phyloP scores from a whole-genome alignment of 495 filamentous ascomycete species.

The Trichoderma virens region DNA sequence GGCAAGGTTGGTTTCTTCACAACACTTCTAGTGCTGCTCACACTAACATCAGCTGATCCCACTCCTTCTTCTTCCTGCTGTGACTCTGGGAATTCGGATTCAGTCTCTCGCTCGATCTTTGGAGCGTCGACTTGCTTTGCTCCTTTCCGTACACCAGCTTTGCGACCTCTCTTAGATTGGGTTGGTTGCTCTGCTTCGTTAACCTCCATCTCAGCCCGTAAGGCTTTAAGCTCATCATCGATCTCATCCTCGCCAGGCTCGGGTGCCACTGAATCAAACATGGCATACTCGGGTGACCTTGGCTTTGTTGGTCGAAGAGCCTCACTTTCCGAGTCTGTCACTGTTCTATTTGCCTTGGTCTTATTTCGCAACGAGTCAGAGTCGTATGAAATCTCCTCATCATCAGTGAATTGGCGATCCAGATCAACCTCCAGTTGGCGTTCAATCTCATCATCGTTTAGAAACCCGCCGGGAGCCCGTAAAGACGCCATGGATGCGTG shows the following conservation, averaged over 20 bases:
- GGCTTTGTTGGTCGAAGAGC: slow-evolving; percentile 16
- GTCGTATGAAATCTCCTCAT: slow-evolving; percentile 35
- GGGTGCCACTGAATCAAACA: slow-evolving; percentile 35
- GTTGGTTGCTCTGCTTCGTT: slow-evolving; percentile 22
- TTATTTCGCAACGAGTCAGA: slow-evolving; percentile 30
- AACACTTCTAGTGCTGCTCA: slow-evolving; percentile 34
- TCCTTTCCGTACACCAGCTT: slow-evolving; percentile 32
- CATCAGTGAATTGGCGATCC: slow-evolving; percentile 49
- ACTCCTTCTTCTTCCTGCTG: slow-evolving; percentile 23
- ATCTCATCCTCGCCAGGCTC: slow-evolving; percentile 39
- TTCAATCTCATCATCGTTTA: slow-evolving; percentile 62
- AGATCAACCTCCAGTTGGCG: slow-evolving; percentile 60
- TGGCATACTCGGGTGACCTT: slow-evolving; percentile 25
- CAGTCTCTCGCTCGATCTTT: slow-evolving; percentile 22
- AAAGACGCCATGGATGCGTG: slow-evolving; percentile 29
- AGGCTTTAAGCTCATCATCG: slow-evolving; percentile 34
- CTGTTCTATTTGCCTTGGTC: slow-evolving; percentile 29
- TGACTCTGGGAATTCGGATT: slow-evolving; percentile 23
- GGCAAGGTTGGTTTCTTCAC: slow-evolving; percentile 22
- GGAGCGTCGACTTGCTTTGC: slow-evolving; percentile 40
- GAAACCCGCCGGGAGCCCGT: slow-evolving; percentile 25
- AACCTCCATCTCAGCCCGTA: slow-evolving; percentile 37
- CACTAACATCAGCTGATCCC: slow-evolving; percentile 31
- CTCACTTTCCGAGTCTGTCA: slow-evolving; percentile 23
- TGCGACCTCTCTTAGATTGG: slow-evolving; percentile 38